Evolutionary conservation across 78 protist species (phyloP).

Genomic region (slime mould (Dictyostelium discoideum)): dicty_2.7 NC_007091.3:4151001-4151500

Average conservation of each 20-base stretch:
- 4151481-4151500: not conserved
- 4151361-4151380: conserved; percentile 32
- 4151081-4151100: not conserved
- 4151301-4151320: conserved; percentile 48
- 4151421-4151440: conserved; percentile 7
- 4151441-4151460: not conserved
- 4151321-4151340: conserved; percentile 47
- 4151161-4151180: conserved; percentile 32
- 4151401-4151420: not conserved
- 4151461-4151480: not conserved
- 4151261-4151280: not conserved
- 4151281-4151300: conserved; percentile 32
- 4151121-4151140: conserved; percentile 36
- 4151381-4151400: conserved; percentile 22
- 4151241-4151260: conserved; percentile 16
- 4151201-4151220: conserved; percentile 67
- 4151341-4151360: conserved; percentile 37
- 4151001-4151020: not conserved
- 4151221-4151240: not conserved
- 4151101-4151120: not conserved
- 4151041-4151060: not conserved
- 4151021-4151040: not conserved
- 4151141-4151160: conserved; percentile 45
- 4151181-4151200: conserved; percentile 47
- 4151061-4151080: not conserved